These are phyloP conservation scores for Balamuthia mandrillaris DNA, from an alignment of 208 protist genomes.

Conservation along the genomic window DNA sequence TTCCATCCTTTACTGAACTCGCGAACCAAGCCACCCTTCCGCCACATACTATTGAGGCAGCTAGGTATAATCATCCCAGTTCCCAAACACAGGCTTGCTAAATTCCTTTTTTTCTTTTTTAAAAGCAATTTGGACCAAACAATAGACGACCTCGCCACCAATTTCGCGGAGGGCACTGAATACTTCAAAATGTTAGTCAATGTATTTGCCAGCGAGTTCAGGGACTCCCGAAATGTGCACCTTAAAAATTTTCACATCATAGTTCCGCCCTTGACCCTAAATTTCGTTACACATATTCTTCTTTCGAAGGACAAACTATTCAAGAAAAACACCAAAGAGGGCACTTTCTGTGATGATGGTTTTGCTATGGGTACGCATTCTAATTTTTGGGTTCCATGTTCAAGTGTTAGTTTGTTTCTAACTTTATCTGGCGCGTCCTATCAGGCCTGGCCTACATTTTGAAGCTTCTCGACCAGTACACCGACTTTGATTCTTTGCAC, in stretches of 20 bases:
- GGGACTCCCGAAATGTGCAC: slow-evolving; percentile 75
- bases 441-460: slow-evolving; percentile 86
- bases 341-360: slow-evolving; percentile 91
- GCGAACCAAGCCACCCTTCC: slow-evolving; percentile 48
- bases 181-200: slow-evolving; percentile 92
- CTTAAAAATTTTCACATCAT: slow-evolving; percentile 90
- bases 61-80: slow-evolving; percentile 25
- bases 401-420: slow-evolving; percentile 2
- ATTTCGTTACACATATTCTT: slow-evolving; percentile 88
- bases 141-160: slow-evolving; percentile 76
- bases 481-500: slow-evolving; percentile 88
- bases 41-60: slow-evolving; percentile 61
- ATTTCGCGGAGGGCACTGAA: slow-evolving; percentile 87
- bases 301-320: slow-evolving; percentile 87
- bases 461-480: slow-evolving; percentile 86
- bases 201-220: slow-evolving; percentile 78
- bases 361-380: slow-evolving; percentile 84
- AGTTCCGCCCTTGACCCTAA: slow-evolving; percentile 89
- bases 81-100: not conserved
- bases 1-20: slow-evolving; percentile 68
- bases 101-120: slow-evolving; percentile 23
- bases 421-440: not conserved
- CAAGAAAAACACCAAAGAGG: slow-evolving; percentile 70
- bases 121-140: slow-evolving; percentile 78
- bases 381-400: not conserved